phyloP scores from a whole-genome alignment of 2,329 filamentous ascomycete genomes.

The Ophiostoma quercus region DNA sequence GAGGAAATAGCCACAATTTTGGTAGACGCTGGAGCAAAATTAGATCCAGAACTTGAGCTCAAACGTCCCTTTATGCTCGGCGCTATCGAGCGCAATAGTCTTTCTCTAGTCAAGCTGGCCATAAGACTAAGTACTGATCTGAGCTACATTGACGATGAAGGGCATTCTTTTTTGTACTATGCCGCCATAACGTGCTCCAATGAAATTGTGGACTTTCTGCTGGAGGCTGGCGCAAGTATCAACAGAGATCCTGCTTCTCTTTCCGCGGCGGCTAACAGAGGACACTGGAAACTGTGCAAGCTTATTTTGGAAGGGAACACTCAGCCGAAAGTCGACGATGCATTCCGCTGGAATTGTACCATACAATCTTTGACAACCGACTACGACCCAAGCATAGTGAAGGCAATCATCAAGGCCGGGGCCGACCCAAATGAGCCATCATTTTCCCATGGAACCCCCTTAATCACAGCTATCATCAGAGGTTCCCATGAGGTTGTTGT shows the following conservation, averaged over 20 bases:
- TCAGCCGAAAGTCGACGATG: neutral
- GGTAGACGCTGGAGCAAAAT: neutral
- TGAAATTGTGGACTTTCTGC: neutral
- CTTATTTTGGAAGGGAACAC: neutral
- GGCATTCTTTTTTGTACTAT: neutral
- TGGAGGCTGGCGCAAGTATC: neutral
- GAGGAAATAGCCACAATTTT: neutral
- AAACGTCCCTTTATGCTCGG: neutral
- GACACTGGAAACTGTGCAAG: neutral
- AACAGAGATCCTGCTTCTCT: neutral
- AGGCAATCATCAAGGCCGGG: neutral
- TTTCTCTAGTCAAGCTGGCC: neutral
- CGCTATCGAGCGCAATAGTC: neutral
- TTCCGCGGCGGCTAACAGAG: no score
- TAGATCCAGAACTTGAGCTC: neutral
- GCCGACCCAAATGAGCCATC: no score
- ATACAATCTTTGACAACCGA: neutral
- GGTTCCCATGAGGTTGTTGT: neutral
- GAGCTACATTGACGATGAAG: neutral
- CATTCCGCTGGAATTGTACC: neutral
- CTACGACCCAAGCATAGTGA: neutral
- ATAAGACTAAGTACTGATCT: neutral
- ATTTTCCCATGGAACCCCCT: neutral
- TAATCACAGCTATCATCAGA: neutral
- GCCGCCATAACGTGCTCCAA: neutral